Evolutionary conservation across 2,329 filamentous ascomycete species (phyloP).

Genomic region (Grosmannia penicillata): DNA sequence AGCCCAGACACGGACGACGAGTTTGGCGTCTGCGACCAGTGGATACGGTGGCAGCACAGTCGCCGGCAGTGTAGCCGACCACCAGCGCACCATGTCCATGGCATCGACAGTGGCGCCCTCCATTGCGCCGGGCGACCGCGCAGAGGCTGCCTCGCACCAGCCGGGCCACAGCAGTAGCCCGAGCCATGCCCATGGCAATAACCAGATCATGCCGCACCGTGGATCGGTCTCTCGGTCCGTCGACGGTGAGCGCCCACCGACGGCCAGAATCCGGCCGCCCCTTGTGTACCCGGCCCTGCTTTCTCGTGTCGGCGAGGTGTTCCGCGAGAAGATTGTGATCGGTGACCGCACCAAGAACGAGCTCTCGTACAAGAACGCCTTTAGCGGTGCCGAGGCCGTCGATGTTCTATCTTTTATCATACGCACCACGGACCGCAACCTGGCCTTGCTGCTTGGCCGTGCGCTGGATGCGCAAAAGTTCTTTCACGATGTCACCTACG

Average conservation of each 20-base stretch:
- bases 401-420: constrained; percentile 95
- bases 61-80: constrained; percentile 23
- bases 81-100: constrained; percentile 68
- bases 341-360: constrained; percentile 93
- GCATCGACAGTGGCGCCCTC: constrained; percentile 63
- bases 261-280: constrained; percentile 54
- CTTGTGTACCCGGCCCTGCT: constrained; percentile 88
- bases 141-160: constrained; percentile 10
- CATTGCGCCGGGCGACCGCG: constrained; percentile 44
- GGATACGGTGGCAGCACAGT: constrained; percentile 1
- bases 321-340: constrained; percentile 74
- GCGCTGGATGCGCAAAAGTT: constrained; percentile 96
- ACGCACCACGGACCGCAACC: constrained; percentile 86
- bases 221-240: constrained; percentile 40
- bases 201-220: constrained; percentile 36
- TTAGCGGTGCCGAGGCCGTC: constrained; percentile 89
- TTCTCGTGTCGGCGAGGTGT: constrained; percentile 85
- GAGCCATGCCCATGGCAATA: too few species aligned
- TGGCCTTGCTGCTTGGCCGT: constrained; percentile 78
- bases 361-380: constrained; percentile 91
- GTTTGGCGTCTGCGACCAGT: constrained; percentile 21
- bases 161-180: constrained; percentile 17
- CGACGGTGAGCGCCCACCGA: constrained; percentile 40
- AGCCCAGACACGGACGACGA: constrained; percentile 39
- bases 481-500: constrained; percentile 98